These are phyloP conservation scores for Jaenimonas drosophilae DNA, from an alignment of 208 protist species.

Conservation along the genomic window DNA sequence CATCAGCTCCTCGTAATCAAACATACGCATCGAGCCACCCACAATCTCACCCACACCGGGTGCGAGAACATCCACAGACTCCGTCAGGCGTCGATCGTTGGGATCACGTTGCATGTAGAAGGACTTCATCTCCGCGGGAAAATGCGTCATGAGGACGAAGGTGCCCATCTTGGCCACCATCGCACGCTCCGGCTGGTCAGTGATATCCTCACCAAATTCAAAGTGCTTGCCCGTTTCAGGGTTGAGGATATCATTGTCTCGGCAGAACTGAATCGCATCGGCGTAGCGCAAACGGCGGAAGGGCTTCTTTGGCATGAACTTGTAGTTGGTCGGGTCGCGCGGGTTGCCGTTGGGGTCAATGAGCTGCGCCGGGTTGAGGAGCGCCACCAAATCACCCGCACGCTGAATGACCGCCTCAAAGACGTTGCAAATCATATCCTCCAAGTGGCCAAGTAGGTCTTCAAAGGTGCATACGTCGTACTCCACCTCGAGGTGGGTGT, in stretches of 20 bases:
- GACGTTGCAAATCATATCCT: constrained; percentile 92
- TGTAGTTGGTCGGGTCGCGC: constrained; percentile 68
- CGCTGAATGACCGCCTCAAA: constrained; percentile 71
- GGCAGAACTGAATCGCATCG: constrained; percentile 96
- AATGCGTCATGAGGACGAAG: constrained; percentile 96
- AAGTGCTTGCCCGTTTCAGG: constrained; percentile 84
- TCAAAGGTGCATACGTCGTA: constrained; percentile 96
- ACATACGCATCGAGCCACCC: constrained; percentile 97
- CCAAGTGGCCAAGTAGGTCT: constrained; percentile 89
- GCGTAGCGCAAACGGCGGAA: constrained; percentile 94
- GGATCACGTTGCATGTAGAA: constrained; percentile 98
- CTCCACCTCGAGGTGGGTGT: constrained; percentile 98
- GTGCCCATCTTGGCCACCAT: constrained; percentile 97
- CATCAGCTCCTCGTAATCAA: constrained; percentile 90
- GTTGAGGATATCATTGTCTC: constrained; percentile 93
- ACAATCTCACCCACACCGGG: constrained; percentile 99
- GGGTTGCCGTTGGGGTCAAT: constrained; percentile 46
- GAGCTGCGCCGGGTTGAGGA: constrained; percentile 88
- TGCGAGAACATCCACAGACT: constrained; percentile 94
- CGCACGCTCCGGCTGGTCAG: constrained; percentile 95
- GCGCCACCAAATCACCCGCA: constrained; percentile 64
- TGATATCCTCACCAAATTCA: constrained; percentile 96
- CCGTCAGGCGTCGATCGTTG: constrained; percentile 77
- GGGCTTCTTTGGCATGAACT: constrained; percentile 89
- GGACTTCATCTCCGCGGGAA: constrained; percentile 96